Conservation (phyloP, 1,284 basidiomycete species). For the Heterobasidion occidentale region DNA sequence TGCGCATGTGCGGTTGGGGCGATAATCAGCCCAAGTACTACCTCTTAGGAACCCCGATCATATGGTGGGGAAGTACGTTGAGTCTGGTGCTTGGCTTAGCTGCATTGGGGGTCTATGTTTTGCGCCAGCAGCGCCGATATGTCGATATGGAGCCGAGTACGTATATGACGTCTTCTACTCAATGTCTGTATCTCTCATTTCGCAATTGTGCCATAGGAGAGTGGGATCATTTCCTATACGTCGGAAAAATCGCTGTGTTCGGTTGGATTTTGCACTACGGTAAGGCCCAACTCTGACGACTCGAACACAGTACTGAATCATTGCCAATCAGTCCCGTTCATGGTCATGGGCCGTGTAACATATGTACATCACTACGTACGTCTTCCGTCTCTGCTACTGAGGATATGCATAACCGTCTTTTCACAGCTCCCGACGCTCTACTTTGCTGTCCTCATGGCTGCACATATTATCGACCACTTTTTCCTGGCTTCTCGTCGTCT, state of each 20-base stretch:
- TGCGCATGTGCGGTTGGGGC: slow-evolving; percentile 98
- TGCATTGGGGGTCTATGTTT: slow-evolving; percentile 63
- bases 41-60: slow-evolving; percentile 84
- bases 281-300: slow-evolving; percentile 29
- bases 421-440: slow-evolving; percentile 86
- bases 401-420: neutral
- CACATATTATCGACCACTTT: slow-evolving; percentile 89
- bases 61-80: slow-evolving; percentile 82
- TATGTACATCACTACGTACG: slow-evolving; percentile 85
- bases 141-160: slow-evolving; percentile 82
- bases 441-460: slow-evolving; percentile 91
- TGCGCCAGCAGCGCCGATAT: slow-evolving; percentile 85
- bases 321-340: slow-evolving; percentile 69
- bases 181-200: neutral
- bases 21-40: slow-evolving; percentile 89
- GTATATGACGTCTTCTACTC: slow-evolving; percentile 19
- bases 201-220: slow-evolving; percentile 39
- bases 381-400: slow-evolving; percentile 8
- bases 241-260: slow-evolving; percentile 83
- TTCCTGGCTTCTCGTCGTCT: slow-evolving; percentile 72
- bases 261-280: slow-evolving; percentile 93
- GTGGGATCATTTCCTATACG: slow-evolving; percentile 94
- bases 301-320: neutral
- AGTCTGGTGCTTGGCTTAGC: slow-evolving; percentile 57
- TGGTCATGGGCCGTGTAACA: slow-evolving; percentile 93